Evolutionary conservation across 495 filamentous ascomycete genomes (phyloP).

Genomic region (Friedmanniomyces endolithicus): DNA sequence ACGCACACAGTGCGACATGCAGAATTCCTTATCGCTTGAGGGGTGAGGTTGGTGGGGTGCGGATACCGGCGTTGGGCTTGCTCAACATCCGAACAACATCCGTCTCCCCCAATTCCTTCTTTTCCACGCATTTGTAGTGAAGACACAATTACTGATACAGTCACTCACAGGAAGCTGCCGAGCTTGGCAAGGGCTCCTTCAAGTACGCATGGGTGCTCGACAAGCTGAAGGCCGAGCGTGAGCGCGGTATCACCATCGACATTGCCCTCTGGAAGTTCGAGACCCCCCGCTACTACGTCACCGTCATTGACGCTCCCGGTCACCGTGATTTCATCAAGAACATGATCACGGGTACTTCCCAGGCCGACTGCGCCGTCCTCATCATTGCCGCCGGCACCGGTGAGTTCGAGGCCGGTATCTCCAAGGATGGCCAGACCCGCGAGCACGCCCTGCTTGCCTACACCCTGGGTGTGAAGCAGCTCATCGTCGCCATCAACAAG

Average conservation of each 20-base stretch:
- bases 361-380: slow-evolving; percentile 98
- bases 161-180: slow-evolving; percentile 73
- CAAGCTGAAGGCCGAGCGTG: slow-evolving; percentile 99
- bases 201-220: slow-evolving; percentile 99
- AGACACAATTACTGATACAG: slow-evolving; percentile 29
- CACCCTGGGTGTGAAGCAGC: slow-evolving; percentile 99
- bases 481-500: slow-evolving; percentile 99
- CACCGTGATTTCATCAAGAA: slow-evolving; percentile 99
- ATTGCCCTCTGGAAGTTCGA: slow-evolving; percentile 99
- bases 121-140: neutral
- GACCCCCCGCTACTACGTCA: slow-evolving; percentile 80
- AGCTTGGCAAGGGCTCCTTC: slow-evolving; percentile 99
- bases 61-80: neutral
- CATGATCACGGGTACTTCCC: slow-evolving; percentile 99
- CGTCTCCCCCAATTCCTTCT: neutral
- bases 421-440: slow-evolving; percentile 99
- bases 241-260: slow-evolving; percentile 99
- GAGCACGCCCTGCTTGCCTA: slow-evolving; percentile 99
- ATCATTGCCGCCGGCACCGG: slow-evolving; percentile 99
- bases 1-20: neutral
- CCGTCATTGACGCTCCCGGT: slow-evolving; percentile 73
- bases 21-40: slow-evolving; percentile 1
- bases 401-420: slow-evolving; percentile 99
- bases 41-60: slow-evolving; percentile 6
- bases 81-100: neutral